Percentiles rank a stretch among this genome's conserved stretches.
Conservation (phyloP, 768 basidiomycete genomes). For the Sarcodon sp. region DNA sequence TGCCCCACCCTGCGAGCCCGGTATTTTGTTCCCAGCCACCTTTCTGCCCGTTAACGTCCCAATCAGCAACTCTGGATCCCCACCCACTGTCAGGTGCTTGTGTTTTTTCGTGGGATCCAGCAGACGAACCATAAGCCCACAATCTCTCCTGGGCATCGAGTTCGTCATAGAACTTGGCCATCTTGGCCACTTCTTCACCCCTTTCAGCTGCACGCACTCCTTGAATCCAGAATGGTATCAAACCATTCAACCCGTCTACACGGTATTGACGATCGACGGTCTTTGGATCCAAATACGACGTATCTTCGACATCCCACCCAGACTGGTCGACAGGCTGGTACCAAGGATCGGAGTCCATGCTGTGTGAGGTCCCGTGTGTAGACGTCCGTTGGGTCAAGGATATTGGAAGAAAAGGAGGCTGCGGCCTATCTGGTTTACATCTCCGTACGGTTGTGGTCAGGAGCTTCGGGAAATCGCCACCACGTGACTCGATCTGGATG, state of each 20-base stretch:
- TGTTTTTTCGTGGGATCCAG: background rate
- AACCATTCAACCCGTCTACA: conserved; percentile 34
- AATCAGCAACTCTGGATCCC: background rate
- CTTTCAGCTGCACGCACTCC: conserved; percentile 34
- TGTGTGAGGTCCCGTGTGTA: no score
- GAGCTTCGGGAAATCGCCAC: no score
- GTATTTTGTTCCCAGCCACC: background rate
- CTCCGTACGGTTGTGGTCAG: no score
- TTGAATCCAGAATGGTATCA: conserved; percentile 42
- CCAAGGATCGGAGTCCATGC: background rate
- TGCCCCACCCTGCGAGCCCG: background rate
- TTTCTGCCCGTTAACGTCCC: conserved; percentile 1
- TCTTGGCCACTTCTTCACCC: conserved; percentile 23
- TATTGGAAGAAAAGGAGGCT: no score
- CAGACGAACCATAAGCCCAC: conserved; percentile 6
- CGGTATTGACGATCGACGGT: conserved; percentile 18
- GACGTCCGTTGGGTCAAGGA: no score
- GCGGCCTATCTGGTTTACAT: no score
- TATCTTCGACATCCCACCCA: conserved; percentile 17
- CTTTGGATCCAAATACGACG: conserved; percentile 7
- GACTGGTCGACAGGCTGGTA: conserved; percentile 7
- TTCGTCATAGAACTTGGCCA: conserved; percentile 33
- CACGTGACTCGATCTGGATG: no score
- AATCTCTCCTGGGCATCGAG: conserved; percentile 18
- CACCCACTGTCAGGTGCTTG: background rate